Percentiles rank a stretch among this genome's conserved stretches.
These are phyloP conservation scores for Helotiales sp. DNA, from an alignment of 2,329 filamentous ascomycete species.

Conservation along the genomic window DNA sequence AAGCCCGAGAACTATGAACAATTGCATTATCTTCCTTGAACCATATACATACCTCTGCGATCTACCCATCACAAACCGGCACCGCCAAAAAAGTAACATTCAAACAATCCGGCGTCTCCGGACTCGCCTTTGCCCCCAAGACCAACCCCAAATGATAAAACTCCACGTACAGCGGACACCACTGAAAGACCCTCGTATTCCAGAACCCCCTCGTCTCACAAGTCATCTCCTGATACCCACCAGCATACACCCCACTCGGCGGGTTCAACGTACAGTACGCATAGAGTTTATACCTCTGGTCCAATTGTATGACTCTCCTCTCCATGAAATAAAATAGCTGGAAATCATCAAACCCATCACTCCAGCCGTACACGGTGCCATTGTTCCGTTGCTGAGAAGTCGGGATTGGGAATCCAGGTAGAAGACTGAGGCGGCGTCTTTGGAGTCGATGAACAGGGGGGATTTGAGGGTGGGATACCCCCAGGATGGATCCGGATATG, in stretches of 20 bases:
- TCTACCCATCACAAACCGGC: conserved; percentile 3
- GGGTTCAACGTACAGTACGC: conserved; percentile 6
- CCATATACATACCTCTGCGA: too few species aligned
- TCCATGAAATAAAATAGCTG: conserved; percentile 8
- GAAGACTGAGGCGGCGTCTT: conserved; percentile 7
- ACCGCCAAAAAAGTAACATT: conserved; percentile 1
- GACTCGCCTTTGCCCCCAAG: neutral
- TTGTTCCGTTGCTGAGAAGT: neutral
- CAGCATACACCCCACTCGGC: conserved; percentile 1
- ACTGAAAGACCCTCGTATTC: neutral
- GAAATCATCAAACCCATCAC: conserved; percentile 4
- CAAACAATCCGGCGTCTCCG: conserved; percentile 1
- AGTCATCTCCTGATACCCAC: neutral
- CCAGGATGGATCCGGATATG: neutral
- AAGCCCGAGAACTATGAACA: too few species aligned
- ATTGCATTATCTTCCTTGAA: too few species aligned
- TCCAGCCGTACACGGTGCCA: conserved; percentile 1
- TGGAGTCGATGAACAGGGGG: neutral
- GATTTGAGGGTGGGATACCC: neutral
- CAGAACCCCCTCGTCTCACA: neutral
- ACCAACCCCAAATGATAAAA: neutral
- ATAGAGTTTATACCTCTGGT: neutral
- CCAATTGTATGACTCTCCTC: neutral
- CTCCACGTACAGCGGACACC: neutral
- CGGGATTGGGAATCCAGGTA: conserved; percentile 11